phyloP scores from a whole-genome alignment of 306 rosid genomes.

The barrel medic (Medicago truncatula) region MtrunA17r5.0-ANR NC_053042.1:4322001-4322500 shows the following conservation, averaged over 20 bases:
- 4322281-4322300: constrained; percentile 31
- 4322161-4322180: background rate
- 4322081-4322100: background rate
- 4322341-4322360: constrained; percentile 13
- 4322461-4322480: constrained; percentile 7
- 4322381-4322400: constrained; percentile 12
- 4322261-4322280: background rate
- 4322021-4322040: too few relatives aligned
- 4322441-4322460: constrained; percentile 17
- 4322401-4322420: constrained; percentile 16
- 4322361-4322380: constrained; percentile 19
- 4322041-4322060: too few relatives aligned
- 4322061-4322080: too few relatives aligned
- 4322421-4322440: background rate
- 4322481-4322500: background rate
- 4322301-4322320: background rate
- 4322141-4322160: background rate
- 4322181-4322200: background rate
- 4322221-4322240: background rate
- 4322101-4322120: background rate
- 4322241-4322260: background rate
- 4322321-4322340: background rate
- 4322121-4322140: background rate
- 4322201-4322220: background rate
- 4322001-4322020: too few relatives aligned